Conservation (phyloP, 148 eudicot species). For the Linanthus parryae region DNA sequence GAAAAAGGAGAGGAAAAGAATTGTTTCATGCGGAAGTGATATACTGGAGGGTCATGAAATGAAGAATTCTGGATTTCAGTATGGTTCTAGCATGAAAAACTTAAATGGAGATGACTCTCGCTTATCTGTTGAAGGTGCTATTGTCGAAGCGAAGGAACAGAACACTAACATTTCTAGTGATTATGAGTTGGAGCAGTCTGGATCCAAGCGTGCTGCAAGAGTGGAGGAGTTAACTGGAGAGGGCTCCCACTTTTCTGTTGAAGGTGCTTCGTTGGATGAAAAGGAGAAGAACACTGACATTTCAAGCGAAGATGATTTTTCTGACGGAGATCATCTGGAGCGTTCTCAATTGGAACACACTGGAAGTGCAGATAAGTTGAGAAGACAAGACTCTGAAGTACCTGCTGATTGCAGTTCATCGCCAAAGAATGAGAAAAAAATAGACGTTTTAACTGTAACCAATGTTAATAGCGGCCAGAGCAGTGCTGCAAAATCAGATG, state of each 20-base stretch:
- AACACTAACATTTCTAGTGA: too few species aligned
- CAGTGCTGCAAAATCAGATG: constrained; percentile 17
- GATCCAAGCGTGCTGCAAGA: constrained; percentile 9
- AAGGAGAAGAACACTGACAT: constrained; percentile 26
- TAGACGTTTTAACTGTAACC: too few species aligned
- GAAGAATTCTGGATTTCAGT: constrained; percentile 1
- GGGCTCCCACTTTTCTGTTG: constrained; percentile 17
- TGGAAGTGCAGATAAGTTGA: too few species aligned
- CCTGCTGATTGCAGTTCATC: too few species aligned
- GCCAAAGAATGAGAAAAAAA: too few species aligned
- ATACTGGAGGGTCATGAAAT: too few species aligned
- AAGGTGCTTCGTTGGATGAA: constrained; percentile 24
- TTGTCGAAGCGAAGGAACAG: too few species aligned
- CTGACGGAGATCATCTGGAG: too few species aligned
- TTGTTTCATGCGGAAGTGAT: too few species aligned
- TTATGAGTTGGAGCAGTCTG: constrained; percentile 19
- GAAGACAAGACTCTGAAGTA: too few species aligned
- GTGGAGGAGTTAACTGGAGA: constrained; percentile 14
- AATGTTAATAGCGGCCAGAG: too few species aligned
- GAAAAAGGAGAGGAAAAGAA: too few species aligned
- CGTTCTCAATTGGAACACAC: constrained; percentile 10
- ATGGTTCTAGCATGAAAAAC: constrained; percentile 2
- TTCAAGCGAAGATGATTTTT: constrained; percentile 20
- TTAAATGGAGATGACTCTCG: constrained; percentile 14
- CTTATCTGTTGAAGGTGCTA: not conserved